phyloP scores from a whole-genome alignment of 805 yeast species.

The Suhomyces xylopsoci region DNA sequence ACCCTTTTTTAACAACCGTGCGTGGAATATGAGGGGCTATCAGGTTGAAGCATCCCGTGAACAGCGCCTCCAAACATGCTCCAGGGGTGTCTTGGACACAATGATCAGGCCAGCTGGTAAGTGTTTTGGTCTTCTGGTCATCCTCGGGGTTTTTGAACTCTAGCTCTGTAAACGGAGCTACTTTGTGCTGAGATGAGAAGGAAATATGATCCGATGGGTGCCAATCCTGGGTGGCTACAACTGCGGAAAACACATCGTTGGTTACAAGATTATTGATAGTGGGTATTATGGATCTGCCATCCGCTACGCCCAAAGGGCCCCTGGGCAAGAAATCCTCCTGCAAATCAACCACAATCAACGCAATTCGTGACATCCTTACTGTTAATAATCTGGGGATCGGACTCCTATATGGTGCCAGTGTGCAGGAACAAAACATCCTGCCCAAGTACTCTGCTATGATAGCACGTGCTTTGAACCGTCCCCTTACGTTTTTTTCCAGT shows the following conservation, averaged over 20 bases:
- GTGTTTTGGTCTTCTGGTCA: constrained; percentile 27
- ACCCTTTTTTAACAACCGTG: constrained; percentile 65
- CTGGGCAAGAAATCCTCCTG: constrained; percentile 81
- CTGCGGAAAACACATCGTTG: constrained; percentile 23
- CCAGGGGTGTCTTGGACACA: constrained; percentile 76
- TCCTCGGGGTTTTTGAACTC: constrained; percentile 50
- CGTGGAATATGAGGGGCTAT: constrained; percentile 30
- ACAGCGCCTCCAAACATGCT: constrained; percentile 53
- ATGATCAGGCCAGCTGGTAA: constrained; percentile 86
- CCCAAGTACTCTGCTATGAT: no score
- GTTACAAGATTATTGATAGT: constrained; percentile 48
- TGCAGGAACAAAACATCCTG: neutral
- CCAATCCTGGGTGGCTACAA: constrained; percentile 84
- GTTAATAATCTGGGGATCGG: neutral
- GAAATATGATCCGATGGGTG: constrained; percentile 79
- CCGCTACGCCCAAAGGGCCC: constrained; percentile 72
- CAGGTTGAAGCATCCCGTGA: constrained; percentile 35
- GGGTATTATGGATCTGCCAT: constrained; percentile 59
- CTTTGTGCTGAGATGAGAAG: constrained; percentile 67
- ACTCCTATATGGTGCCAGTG: neutral
- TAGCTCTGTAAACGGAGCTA: constrained; percentile 49
- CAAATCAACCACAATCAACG: constrained; percentile 73
- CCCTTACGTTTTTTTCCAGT: neutral
- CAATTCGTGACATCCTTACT: constrained; percentile 23
- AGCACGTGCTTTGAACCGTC: neutral